phyloP scores from a whole-genome alignment of 352 stramenopile genomes.

The Pythium scleroteichum region DNA sequence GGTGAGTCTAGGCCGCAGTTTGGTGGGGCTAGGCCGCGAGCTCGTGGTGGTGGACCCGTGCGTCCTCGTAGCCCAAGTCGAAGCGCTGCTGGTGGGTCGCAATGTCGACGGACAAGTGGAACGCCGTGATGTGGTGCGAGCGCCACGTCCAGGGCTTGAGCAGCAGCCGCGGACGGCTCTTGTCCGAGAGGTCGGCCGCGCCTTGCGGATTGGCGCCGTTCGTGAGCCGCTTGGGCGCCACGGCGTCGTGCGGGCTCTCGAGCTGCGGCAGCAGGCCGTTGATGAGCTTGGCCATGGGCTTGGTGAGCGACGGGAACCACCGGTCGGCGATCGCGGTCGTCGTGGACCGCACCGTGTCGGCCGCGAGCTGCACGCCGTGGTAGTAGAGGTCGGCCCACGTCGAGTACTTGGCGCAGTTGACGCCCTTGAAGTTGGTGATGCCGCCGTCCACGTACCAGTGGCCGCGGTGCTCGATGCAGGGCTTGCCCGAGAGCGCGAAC shows the following conservation, averaged over 20 bases:
- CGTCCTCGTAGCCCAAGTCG: slow-evolving; percentile 63
- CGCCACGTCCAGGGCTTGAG: slow-evolving; percentile 71
- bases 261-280: slow-evolving; percentile 46
- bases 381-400: slow-evolving; percentile 58
- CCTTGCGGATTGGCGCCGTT: slow-evolving; percentile 27
- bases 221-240: slow-evolving; percentile 35
- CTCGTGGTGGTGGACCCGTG: slow-evolving; percentile 50
- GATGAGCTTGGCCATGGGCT: slow-evolving; percentile 46
- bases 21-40: slow-evolving; percentile 41
- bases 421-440: slow-evolving; percentile 74
- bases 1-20: slow-evolving; percentile 16
- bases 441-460: slow-evolving; percentile 73
- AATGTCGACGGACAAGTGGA: slow-evolving; percentile 62
- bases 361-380: slow-evolving; percentile 47
- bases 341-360: slow-evolving; percentile 40
- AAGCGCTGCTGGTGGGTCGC: slow-evolving; percentile 53
- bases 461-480: slow-evolving; percentile 58
- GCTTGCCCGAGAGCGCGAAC: slow-evolving; percentile 63
- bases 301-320: slow-evolving; percentile 46
- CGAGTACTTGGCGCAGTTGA: slow-evolving; percentile 60
- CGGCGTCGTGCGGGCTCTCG: slow-evolving; percentile 46
- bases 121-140: slow-evolving; percentile 45
- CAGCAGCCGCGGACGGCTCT: slow-evolving; percentile 37
- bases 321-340: slow-evolving; percentile 41
- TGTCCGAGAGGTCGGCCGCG: slow-evolving; percentile 13